phyloP scores from a whole-genome alignment of 257 asterid species.

The Mitragyna speciosa region DNA sequence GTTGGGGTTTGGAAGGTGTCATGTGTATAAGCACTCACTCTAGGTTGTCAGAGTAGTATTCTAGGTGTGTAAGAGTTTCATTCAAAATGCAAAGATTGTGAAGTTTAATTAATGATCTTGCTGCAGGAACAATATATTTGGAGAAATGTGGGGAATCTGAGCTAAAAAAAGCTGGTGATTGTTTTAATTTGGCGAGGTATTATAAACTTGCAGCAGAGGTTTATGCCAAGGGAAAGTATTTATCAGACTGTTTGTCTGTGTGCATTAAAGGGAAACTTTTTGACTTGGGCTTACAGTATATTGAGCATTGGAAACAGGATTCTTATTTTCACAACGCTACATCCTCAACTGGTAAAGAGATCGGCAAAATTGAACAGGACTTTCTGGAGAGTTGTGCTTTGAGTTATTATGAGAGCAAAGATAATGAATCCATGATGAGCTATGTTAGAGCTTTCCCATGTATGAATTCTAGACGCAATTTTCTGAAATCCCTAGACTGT shows the following conservation, averaged over 20 bases:
- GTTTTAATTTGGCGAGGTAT: conserved; percentile 50
- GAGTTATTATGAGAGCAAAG: conserved; percentile 29
- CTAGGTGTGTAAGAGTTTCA: no score
- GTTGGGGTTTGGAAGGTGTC: no score
- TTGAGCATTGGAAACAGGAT: conserved; percentile 52
- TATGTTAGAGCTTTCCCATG: conserved; percentile 48
- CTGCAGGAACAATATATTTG: conserved; percentile 51
- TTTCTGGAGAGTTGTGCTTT: conserved; percentile 46
- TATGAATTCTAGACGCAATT: conserved; percentile 40
- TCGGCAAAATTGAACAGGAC: conserved; percentile 39
- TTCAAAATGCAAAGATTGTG: background rate
- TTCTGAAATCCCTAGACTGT: conserved; percentile 44
- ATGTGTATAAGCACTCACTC: background rate
- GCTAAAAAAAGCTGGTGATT: conserved; percentile 55
- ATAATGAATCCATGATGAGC: conserved; percentile 42
- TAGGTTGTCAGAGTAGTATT: background rate
- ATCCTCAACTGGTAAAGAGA: conserved; percentile 18
- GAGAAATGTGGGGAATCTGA: conserved; percentile 43
- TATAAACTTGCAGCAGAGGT: conserved; percentile 45
- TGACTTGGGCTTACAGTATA: conserved; percentile 45
- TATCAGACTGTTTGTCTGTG: conserved; percentile 48
- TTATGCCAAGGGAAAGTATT: conserved; percentile 42
- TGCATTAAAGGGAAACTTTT: conserved; percentile 46
- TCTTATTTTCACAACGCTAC: conserved; percentile 14
- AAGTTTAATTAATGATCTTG: background rate